A percentile compares a stretch with the other conserved stretches of the same genome.
Evolutionary conservation across 1,284 basidiomycete species (phyloP).

Genomic region (Phaffia rhodozyma): DNA sequence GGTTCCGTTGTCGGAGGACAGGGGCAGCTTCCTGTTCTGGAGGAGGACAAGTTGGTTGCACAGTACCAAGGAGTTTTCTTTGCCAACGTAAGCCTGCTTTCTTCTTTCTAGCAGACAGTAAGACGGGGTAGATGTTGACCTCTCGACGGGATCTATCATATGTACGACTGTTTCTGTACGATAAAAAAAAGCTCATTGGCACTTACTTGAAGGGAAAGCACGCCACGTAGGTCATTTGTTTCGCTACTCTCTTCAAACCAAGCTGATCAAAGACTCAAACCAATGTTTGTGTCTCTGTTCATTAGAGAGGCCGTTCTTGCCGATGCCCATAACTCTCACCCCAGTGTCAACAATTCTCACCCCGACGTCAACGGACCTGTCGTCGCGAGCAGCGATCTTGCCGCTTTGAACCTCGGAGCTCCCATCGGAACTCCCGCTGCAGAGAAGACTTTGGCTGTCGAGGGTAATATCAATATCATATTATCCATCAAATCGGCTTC

Average conservation of each 20-base stretch:
- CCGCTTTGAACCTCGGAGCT: not conserved
- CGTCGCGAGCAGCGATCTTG: not conserved
- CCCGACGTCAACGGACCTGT: constrained; percentile 9
- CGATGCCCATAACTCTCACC: not conserved
- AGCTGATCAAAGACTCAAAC: not conserved
- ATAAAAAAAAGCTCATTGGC: not conserved
- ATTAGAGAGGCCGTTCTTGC: not conserved
- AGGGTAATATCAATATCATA: not conserved
- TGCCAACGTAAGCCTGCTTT: not conserved
- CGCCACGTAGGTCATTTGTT: constrained; percentile 2
- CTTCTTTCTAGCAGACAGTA: not conserved
- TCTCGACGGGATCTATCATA: not conserved
- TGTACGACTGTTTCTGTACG: not conserved
- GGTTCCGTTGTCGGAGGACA: constrained; percentile 48
- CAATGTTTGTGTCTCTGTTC: not conserved
- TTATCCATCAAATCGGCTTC: too few relatives aligned
- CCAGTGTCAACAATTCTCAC: not conserved
- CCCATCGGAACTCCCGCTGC: not conserved
- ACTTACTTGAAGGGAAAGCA: constrained; percentile 7
- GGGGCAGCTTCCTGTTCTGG: constrained; percentile 12
- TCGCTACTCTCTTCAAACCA: not conserved
- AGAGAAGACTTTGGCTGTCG: not conserved
- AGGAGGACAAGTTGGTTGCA: constrained; percentile 11
- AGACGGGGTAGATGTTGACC: not conserved
- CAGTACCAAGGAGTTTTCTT: constrained; percentile 11